Evolutionary conservation across 2,329 filamentous ascomycete genomes (phyloP), one percentile per base, ranked within the genome.

Genomic region (Aspergillus neoniger): DNA sequence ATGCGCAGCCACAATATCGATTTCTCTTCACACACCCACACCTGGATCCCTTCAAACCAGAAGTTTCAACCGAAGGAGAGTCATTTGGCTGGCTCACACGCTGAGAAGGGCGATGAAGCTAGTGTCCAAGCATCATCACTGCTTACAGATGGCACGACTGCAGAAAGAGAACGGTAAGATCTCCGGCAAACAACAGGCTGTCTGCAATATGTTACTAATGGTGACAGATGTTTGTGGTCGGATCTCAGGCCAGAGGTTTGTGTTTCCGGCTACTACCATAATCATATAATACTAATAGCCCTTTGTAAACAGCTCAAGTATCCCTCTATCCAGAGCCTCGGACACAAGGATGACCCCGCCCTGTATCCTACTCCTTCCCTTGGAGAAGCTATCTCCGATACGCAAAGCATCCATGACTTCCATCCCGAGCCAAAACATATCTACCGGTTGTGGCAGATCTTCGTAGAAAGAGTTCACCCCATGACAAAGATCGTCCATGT

Each of bases 401-500:
- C 28, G 81, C 80, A 8, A 32, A 50, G 5, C 30, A 52, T 44
- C 19, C 58, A 65, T 21, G 36, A 59, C 38, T 38, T 63, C 19
- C 63, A 68, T 19, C 67, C 67, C 2, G 28, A 60, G 2, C 21
- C 61, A 19, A 60, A 60, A 5, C 63, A 67, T 17, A 63, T 68
- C n/a, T 63, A 65, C 14, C 61, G 63, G 41, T 41, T 68, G 19
- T 68, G 67, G 66, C 66, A 68, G 38, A 47, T 62, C 10, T 69
- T 66, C 41, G 55, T 67, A 5, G 57, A 63, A 17, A 66, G 65
- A 10, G 58, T 69, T 47, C 63, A 69, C 38, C 86, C 87, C 0
- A 72, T 90, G 1, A 77, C 88, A 50, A 89, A 88, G 68, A 79
- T 90, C 60, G 86, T 83, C 0, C 88, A 90, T 69, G 83, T 84